These are phyloP conservation scores for Petasospora rhodanensis DNA, from an alignment of 1,139 yeast species.

Conservation along the genomic window DNA sequence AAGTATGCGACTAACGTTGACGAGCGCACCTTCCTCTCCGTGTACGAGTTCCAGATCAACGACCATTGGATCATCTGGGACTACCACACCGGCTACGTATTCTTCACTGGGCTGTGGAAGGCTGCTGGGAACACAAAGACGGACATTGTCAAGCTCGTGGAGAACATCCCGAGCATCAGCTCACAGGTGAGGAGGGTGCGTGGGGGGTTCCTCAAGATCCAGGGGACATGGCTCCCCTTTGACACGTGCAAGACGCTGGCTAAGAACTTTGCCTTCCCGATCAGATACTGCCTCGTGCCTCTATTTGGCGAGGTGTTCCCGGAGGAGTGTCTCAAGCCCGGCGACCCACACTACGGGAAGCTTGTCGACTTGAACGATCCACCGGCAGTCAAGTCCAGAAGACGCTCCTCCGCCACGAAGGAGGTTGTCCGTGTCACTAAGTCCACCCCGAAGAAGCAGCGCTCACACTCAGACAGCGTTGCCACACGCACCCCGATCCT, in stretches of 20 bases:
- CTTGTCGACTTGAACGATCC: constrained; percentile 33
- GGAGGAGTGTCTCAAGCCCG: constrained; percentile 60
- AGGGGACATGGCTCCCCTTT: constrained; percentile 92
- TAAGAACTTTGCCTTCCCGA: constrained; percentile 69
- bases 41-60: constrained; percentile 65
- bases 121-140: constrained; percentile 70
- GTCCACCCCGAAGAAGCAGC: constrained; percentile 12
- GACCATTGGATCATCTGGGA: constrained; percentile 83
- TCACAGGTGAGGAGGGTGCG: constrained; percentile 67
- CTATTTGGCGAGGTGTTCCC: constrained; percentile 77
- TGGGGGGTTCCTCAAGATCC: constrained; percentile 90
- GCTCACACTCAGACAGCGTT: constrained; percentile 20
- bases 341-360: constrained; percentile 66
- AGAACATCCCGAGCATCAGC: constrained; percentile 48
- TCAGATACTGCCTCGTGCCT: constrained; percentile 74
- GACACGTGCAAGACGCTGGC: constrained; percentile 67
- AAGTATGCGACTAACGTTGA: constrained; percentile 76
- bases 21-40: constrained; percentile 64
- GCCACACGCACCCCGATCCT: constrained; percentile 6
- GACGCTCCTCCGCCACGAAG: constrained; percentile 11
- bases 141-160: constrained; percentile 70
- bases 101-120: constrained; percentile 90
- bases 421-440: constrained; percentile 1
- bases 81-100: constrained; percentile 81
- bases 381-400: constrained; percentile 16